Conservation (phyloP, 106 monocot genomes). For the Agapanthus africanus region DNA sequence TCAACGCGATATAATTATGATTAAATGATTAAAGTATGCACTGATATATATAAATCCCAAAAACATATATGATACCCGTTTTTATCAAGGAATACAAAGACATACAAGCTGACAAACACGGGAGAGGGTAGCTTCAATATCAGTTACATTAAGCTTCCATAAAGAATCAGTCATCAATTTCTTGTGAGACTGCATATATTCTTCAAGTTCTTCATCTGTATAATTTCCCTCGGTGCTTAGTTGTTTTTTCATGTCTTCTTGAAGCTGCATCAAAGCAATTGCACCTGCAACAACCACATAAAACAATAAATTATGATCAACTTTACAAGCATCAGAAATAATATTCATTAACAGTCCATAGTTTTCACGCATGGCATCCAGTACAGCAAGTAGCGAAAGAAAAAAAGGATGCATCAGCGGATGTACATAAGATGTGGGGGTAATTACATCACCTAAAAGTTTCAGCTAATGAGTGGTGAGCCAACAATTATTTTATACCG, state of each 20-base stretch:
- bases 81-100: too few species aligned
- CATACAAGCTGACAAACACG: conserved; percentile 88
- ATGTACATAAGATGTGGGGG: not conserved
- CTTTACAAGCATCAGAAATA: not conserved
- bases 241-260: conserved; percentile 90
- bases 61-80: not conserved
- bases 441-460: too few species aligned
- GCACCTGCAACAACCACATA: conserved; percentile 50
- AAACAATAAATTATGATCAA: not conserved
- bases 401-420: not conserved
- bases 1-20: not conserved
- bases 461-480: too few species aligned
- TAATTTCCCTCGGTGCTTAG: conserved; percentile 75
- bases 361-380: not conserved
- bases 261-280: conserved; percentile 87
- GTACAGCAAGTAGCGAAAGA: not conserved
- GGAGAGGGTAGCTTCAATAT: conserved; percentile 91
- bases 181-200: conserved; percentile 72
- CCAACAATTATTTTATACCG: too few species aligned
- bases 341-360: not conserved
- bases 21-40: not conserved
- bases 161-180: conserved; percentile 89
- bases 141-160: conserved; percentile 99
- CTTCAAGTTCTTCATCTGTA: conserved; percentile 84
- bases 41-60: not conserved